Evolutionary conservation across 345 rosid genomes (phyloP), one percentile per base, ranked within the genome.

Genomic region (Citrus inodora): DNA sequence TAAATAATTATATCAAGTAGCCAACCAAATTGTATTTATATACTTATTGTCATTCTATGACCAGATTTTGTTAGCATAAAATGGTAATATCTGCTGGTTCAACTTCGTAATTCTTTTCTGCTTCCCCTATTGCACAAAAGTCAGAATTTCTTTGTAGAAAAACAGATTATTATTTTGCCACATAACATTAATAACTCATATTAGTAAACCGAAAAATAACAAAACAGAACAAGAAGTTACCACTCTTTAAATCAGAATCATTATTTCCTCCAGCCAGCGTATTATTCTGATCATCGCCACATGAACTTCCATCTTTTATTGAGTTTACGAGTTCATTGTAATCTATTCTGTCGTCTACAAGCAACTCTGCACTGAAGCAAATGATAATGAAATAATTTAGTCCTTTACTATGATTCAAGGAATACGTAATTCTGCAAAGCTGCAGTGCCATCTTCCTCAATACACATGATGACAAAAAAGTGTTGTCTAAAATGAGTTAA

Each of bases 291-390:
- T 35, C 63, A 56, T 85, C 83, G 42, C 67, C 82, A 75, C 69
- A 70, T 75, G 77, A 72, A 66, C 73, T 53, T 63, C 82, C 83
- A 80, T 83, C 90, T 78, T 83, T 71, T 77, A 90, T 61, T 11
- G 80, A 69, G 69, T 86, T 86, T 79, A 88, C 90, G 71, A 94
- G 97, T 90, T 96, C 98, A 87, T 96, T 94, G 85, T 91, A 96
- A 70, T 92, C 98, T 74, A 96, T 88, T 74, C 85, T 83, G 80
- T 94, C 97, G 82, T 89, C 89, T 38, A 88, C 42, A 19, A 96
- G 79, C 82, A 96, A 86, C 82, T 94, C 93, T 79, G 97, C 95
- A 85, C 99, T 96, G 88, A 76, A 87, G 61, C 67, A 63, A 81
- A 78, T 64, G 3, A 67, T 14, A 73, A 78, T 51, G 21, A 78